A percentile compares a stretch with the other conserved stretches of the same genome.
These are phyloP conservation scores for barley (Hordeum vulgare) DNA, from an alignment of 176 grass and related monocot genomes.

Conservation along the genomic window MorexV3_pseudomolecules_assembly NC_058518.1:32367085-32367584, in stretches of 20 bases:
- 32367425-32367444: constrained; percentile 3
- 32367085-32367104: constrained; percentile 11
- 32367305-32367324: not conserved
- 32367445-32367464: not conserved
- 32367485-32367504: not conserved
- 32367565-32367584: constrained; percentile 11
- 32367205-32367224: fast-evolving
- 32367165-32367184: no score
- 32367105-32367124: not conserved
- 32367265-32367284: not conserved
- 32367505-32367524: not conserved
- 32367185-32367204: not conserved
- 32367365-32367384: not conserved
- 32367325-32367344: not conserved
- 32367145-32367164: not conserved
- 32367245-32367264: not conserved
- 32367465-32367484: not conserved
- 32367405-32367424: not conserved
- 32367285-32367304: not conserved
- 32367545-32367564: constrained; percentile 27
- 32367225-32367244: not conserved
- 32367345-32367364: not conserved
- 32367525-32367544: not conserved
- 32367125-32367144: not conserved
- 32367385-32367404: not conserved